Percentiles rank a stretch among this genome's conserved stretches.
phyloP scores from a whole-genome alignment of 169 alveolate genomes.

The Plasmodium fragile region DNA sequence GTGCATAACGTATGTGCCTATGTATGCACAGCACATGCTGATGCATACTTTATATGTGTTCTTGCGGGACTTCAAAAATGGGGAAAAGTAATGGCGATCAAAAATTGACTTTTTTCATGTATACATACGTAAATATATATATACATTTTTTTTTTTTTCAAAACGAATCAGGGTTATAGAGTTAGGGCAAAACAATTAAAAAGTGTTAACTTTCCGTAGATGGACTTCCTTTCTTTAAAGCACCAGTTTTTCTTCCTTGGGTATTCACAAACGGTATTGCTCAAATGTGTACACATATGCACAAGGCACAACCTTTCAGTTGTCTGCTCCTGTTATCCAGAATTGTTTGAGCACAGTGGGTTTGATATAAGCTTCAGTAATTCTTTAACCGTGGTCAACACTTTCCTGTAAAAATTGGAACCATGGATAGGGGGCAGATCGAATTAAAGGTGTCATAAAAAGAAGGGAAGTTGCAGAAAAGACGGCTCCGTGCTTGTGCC shows the following conservation, averaged over 20 bases:
- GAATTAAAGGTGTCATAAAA: neutral
- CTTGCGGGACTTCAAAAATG: neutral
- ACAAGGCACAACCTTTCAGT: neutral
- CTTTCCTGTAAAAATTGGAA: conserved; percentile 28
- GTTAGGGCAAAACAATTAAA: neutral
- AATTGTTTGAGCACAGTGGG: conserved; percentile 25
- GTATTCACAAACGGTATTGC: neutral
- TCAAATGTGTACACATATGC: neutral
- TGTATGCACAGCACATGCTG: neutral
- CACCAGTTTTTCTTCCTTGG: neutral
- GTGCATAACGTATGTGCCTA: neutral
- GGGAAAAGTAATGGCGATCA: neutral
- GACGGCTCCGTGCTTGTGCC: neutral
- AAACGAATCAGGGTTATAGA: neutral
- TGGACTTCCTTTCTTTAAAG: neutral
- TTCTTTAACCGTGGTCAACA: conserved; percentile 58
- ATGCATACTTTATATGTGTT: conserved; percentile 8
- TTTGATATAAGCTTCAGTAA: conserved; percentile 51
- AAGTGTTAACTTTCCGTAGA: neutral
- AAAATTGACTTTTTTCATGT: neutral
- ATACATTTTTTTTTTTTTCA: neutral
- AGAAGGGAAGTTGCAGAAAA: neutral
- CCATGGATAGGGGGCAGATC: neutral
- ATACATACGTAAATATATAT: neutral
- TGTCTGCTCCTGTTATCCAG: neutral